Evolutionary conservation across 345 rosid species (phyloP).

Genomic region (Hevea brasiliensis): DNA sequence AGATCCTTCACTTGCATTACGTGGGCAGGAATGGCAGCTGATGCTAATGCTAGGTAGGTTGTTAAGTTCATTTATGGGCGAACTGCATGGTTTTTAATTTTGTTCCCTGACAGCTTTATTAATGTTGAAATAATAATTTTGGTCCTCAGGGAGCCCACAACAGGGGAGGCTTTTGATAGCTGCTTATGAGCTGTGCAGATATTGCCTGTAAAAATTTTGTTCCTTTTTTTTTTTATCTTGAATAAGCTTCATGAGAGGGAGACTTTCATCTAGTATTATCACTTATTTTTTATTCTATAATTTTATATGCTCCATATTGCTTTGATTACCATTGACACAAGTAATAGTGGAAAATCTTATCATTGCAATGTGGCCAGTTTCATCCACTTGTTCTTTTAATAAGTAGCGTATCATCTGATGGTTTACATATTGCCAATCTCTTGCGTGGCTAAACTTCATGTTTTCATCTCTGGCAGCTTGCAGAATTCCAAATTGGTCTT

Average conservation of each 20-base stretch:
- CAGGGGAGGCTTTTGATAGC: conserved; percentile 88
- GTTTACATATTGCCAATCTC: not conserved
- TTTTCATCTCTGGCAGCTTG: conserved; percentile 56
- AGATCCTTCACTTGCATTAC: conserved; percentile 95
- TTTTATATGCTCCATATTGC: not conserved
- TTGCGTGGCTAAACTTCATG: conserved; percentile 2
- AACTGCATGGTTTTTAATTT: conserved; percentile 2
- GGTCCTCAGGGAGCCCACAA: conserved; percentile 53
- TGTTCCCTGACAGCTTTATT: conserved; percentile 18
- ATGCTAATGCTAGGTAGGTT: conserved; percentile 57
- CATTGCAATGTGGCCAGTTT: not conserved
- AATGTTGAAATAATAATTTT: conserved; percentile 10
- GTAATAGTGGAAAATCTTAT: not conserved
- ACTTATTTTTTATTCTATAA: not conserved
- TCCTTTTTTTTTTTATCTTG: conserved; percentile 8
- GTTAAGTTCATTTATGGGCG: conserved; percentile 16
- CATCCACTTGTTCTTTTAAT: not conserved
- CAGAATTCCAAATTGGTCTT: conserved; percentile 91
- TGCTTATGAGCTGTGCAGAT: conserved; percentile 84
- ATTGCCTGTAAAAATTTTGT: conserved; percentile 62
- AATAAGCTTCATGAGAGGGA: not conserved
- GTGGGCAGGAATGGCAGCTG: conserved; percentile 99
- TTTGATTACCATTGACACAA: not conserved
- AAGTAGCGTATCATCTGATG: not conserved
- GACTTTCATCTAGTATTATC: not conserved